Evolutionary conservation across 2,329 filamentous ascomycete genomes (phyloP), one percentile per base, ranked within the genome.

Genomic region (Anthostomella pinea): DNA sequence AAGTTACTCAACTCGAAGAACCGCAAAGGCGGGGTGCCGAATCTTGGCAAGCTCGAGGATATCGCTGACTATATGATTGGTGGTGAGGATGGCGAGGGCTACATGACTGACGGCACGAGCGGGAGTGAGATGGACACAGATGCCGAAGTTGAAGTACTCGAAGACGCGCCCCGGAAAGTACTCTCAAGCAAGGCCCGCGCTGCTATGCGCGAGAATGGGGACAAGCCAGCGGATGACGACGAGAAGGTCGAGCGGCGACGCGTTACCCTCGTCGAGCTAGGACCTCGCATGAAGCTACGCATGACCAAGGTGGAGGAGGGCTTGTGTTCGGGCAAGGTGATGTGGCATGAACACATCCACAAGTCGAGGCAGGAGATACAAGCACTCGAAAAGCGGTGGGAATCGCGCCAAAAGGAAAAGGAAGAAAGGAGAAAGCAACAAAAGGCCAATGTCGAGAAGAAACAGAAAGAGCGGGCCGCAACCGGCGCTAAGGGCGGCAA

Each of bases 291-390:
- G 85, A 84, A 79, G 43, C 68, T 98, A 25, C 81, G 91, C 20
- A 71, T 98, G 65, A 90, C 88, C 37, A 98, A 98, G 68, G 90
- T 98, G 4, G 93, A 98, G 59, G 93, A 98, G 53, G 93, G 91
- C 2, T 66, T 97, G 6, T 96, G 89, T 54, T 76, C 78, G 17
- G 93, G 93, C 32, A 93, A 88, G 60, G 77, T 95, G 38, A 87
- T 98, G 85, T 98, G 93, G 93, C 93, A 98, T 63, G 89, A 96
- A 59, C 94, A 88, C 58, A 81, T 97, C 35, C 79, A 83, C 59
- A 98, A 98, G 73, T 81, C 79, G 6, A 80, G 80, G 51, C 75
- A 79, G 13, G 90, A 98, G 62, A 68, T 88, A 38, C 77, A 82
- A 57, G 79, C 85, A 46, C 66, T 96, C 52, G 90, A 97, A 51